These are phyloP conservation scores for Suillus subaureus DNA, from an alignment of 768 basidiomycete genomes.

Conservation along the genomic window DNA sequence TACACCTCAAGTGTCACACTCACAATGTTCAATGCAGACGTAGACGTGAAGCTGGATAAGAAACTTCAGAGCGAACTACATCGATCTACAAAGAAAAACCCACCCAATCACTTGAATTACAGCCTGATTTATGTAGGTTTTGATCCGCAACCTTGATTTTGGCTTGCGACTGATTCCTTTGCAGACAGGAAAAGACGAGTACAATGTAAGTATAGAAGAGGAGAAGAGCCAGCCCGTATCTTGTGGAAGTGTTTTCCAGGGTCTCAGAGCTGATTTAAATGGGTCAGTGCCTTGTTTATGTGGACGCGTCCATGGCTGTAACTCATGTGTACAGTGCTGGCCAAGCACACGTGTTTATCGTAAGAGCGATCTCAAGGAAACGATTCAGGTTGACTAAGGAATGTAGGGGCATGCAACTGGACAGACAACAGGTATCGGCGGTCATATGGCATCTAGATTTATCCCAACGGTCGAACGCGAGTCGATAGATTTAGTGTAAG, in stretches of 20 bases:
- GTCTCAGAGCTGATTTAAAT: constrained; percentile 83
- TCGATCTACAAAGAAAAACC: constrained; percentile 94
- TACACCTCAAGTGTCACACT: constrained; percentile 31
- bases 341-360: constrained; percentile 82
- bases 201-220: constrained; percentile 71
- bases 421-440: constrained; percentile 85
- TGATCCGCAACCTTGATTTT: constrained; percentile 2
- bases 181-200: constrained; percentile 82
- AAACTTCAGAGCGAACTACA: constrained; percentile 75
- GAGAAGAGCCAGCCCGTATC: constrained; percentile 59
- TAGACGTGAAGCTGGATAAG: constrained; percentile 64
- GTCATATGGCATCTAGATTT: constrained; percentile 77
- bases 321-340: constrained; percentile 48
- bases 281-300: constrained; percentile 49
- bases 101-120: constrained; percentile 73
- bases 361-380: constrained; percentile 34
- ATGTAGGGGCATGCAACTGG: constrained; percentile 83
- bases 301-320: neutral
- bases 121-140: constrained; percentile 80
- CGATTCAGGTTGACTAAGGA: constrained; percentile 10
- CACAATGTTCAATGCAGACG: constrained; percentile 38
- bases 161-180: neutral
- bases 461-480: constrained; percentile 97
- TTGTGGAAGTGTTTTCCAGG: constrained; percentile 84
- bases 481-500: constrained; percentile 85